Evolutionary conservation across 2,329 filamentous ascomycete species (phyloP).

Genomic region (Cordyceps cateniannulata): DNA sequence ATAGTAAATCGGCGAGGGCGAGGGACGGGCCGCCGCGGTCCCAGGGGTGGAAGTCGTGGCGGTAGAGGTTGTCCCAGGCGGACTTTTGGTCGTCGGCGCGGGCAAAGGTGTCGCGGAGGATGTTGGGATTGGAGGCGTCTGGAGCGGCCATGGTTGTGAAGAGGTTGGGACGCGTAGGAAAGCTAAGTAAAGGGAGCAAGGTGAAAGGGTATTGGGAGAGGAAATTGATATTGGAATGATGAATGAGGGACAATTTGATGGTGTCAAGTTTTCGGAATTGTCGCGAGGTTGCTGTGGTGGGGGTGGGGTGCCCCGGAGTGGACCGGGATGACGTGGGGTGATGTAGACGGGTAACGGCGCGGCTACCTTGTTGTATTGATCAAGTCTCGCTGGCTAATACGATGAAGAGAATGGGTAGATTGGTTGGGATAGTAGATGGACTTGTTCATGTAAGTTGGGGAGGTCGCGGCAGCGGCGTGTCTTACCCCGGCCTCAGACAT

Average conservation of each 20-base stretch:
- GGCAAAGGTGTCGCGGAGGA: conserved; percentile 30
- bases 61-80: conserved; percentile 44
- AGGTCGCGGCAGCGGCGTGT: no score
- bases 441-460: no score
- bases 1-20: conserved; percentile 47
- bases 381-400: background rate
- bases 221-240: background rate
- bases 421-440: no score
- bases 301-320: conserved; percentile 8
- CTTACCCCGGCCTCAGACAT: no score
- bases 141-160: conserved; percentile 12
- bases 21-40: conserved; percentile 47
- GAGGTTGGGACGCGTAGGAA: no score
- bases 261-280: background rate
- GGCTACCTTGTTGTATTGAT: no score
- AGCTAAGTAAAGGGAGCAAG: no score
- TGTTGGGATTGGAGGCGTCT: conserved; percentile 16
- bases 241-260: background rate
- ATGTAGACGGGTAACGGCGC: no score
- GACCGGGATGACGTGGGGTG: conserved; percentile 5
- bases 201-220: background rate
- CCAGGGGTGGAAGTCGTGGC: conserved; percentile 43
- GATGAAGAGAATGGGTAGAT: background rate
- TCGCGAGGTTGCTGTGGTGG: background rate
- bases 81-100: conserved; percentile 27